Percentiles rank a stretch among this genome's conserved stretches.
These are phyloP conservation scores for Colletotrichum plurivorum DNA, from an alignment of 2,329 filamentous ascomycete genomes.

Conservation along the genomic window DNA sequence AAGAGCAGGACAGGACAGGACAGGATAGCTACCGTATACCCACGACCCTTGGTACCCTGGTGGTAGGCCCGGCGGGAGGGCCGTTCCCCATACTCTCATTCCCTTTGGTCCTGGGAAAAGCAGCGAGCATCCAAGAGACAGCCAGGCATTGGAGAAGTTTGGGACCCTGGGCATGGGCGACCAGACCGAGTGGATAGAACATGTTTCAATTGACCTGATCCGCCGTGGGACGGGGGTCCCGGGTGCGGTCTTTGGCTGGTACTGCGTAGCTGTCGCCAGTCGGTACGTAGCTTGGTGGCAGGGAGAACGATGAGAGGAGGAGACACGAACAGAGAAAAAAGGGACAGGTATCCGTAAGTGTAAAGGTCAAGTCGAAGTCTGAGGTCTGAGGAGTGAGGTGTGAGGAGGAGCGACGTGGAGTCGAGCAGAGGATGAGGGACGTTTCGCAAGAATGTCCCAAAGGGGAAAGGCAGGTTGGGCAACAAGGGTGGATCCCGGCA, in stretches of 20 bases:
- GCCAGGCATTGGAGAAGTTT: constrained; percentile 28
- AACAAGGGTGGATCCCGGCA: constrained; percentile 32
- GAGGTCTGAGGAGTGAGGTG: constrained; percentile 15
- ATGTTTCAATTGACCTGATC: constrained; percentile 38
- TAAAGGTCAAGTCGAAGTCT: background rate
- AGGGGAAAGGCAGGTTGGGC: constrained; percentile 37
- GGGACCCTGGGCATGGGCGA: constrained; percentile 19
- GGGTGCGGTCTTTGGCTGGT: background rate
- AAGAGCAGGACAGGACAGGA: constrained; percentile 6
- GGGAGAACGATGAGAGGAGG: constrained; percentile 1
- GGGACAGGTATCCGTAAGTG: constrained; percentile 18
- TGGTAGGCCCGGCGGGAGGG: background rate
- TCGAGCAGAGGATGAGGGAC: constrained; percentile 29
- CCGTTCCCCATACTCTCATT: constrained; percentile 6
- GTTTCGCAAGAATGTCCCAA: constrained; percentile 45
- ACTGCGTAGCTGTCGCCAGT: background rate
- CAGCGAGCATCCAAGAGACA: background rate
- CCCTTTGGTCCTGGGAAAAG: background rate
- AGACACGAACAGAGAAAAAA: background rate
- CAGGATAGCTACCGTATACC: constrained; percentile 5
- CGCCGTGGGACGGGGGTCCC: constrained; percentile 19
- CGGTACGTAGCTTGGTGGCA: background rate
- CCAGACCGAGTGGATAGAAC: constrained; percentile 30
- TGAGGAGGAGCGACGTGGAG: constrained; percentile 15
- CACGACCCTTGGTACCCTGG: background rate